phyloP scores from a whole-genome alignment of 2,329 filamentous ascomycete genomes.

The Fusarium austroafricanum region DNA sequence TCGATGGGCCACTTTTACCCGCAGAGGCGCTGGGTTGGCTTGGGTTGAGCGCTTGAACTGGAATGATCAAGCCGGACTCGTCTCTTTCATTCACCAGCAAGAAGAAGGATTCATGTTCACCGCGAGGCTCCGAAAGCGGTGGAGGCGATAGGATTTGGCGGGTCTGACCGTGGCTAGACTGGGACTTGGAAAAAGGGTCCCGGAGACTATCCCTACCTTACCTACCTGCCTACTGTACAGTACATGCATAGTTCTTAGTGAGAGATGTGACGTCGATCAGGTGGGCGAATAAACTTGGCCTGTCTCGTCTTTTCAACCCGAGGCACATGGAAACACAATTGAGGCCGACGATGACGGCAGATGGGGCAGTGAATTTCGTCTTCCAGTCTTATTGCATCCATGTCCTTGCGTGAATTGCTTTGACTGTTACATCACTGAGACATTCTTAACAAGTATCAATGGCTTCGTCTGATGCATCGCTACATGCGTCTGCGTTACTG shows the following conservation, averaged over 20 bases:
- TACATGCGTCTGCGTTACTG: neutral
- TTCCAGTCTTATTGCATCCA: constrained; percentile 23
- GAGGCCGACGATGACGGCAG: constrained; percentile 41
- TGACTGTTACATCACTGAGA: constrained; percentile 8
- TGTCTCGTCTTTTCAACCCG: constrained; percentile 26
- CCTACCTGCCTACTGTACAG: too few relatives aligned
- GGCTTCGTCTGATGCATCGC: constrained; percentile 11
- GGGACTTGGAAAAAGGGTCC: constrained; percentile 10
- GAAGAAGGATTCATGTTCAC: constrained; percentile 18
- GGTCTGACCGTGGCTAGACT: constrained; percentile 5
- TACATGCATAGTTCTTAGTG: neutral
- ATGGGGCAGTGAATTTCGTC: constrained; percentile 14
- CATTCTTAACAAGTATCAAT: constrained; percentile 12
- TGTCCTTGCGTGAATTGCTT: constrained; percentile 1
- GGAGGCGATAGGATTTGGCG: constrained; percentile 29
- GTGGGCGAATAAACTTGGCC: constrained; percentile 30
- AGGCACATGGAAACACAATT: constrained; percentile 32
- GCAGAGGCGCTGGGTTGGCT: constrained; percentile 31
- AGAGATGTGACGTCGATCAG: constrained; percentile 43
- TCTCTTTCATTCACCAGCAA: constrained; percentile 11
- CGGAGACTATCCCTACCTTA: too few relatives aligned
- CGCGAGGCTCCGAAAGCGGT: constrained; percentile 49
- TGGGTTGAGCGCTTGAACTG: constrained; percentile 21
- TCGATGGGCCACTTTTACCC: constrained; percentile 46
- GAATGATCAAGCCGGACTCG: constrained; percentile 39